Evolutionary conservation across 2,329 filamentous ascomycete genomes (phyloP).

Genomic region (Cladophialophora exuberans): DNA sequence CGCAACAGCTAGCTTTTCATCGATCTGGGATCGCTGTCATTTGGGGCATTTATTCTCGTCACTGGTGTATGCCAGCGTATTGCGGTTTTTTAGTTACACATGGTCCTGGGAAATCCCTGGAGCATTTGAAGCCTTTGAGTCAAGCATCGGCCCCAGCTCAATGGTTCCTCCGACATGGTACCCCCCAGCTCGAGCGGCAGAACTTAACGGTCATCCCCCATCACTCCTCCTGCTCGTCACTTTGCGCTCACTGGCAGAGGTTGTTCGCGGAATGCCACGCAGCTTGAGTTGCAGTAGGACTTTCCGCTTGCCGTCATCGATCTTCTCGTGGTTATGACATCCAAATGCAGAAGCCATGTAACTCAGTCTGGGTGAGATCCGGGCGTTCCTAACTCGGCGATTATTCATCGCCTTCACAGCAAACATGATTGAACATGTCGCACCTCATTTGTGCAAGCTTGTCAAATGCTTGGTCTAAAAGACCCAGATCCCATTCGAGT

Average conservation of each 20-base stretch:
- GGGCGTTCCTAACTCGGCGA: slow-evolving; percentile 16
- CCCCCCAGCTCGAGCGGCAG: slow-evolving; percentile 23
- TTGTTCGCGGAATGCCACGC: slow-evolving; percentile 5
- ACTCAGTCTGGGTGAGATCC: slow-evolving; percentile 11
- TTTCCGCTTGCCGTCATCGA: slow-evolving; percentile 22
- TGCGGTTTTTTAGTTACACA: slow-evolving; percentile 7
- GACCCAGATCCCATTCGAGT: slow-evolving; percentile 18
- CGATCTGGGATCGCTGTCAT: slow-evolving; percentile 19
- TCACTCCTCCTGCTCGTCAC: slow-evolving; percentile 4
- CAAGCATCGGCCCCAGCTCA: slow-evolving; percentile 19
- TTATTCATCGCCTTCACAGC: slow-evolving; percentile 22
- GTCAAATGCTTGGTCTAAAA: slow-evolving; percentile 3
- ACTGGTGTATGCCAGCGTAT: slow-evolving; percentile 19
- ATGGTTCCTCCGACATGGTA: slow-evolving; percentile 27
- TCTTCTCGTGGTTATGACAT: not conserved
- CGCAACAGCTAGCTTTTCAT: slow-evolving; percentile 19
- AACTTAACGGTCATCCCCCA: slow-evolving; percentile 12
- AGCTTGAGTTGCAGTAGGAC: slow-evolving; percentile 9
- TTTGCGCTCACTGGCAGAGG: not conserved
- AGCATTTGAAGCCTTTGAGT: not conserved
- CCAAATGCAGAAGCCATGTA: not conserved
- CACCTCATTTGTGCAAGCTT: slow-evolving; percentile 20
- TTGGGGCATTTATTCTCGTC: slow-evolving; percentile 15
- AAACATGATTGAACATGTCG: slow-evolving; percentile 11
- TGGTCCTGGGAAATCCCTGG: not conserved